These are phyloP conservation scores for Nitzschia inconspicua DNA, from an alignment of 108 stramenopile species.

Conservation along the genomic window DNA sequence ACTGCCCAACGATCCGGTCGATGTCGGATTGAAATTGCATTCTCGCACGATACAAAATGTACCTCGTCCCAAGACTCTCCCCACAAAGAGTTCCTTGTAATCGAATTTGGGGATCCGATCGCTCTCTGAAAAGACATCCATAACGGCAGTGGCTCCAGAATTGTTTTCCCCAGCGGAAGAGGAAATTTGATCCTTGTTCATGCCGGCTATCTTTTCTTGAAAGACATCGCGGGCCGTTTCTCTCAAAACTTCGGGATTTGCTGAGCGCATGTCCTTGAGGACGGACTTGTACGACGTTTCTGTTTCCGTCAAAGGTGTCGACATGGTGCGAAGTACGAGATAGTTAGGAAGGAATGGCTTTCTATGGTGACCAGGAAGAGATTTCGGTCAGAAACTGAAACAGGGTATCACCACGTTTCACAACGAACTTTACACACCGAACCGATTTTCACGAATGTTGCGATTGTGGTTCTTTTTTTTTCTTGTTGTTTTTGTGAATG, in stretches of 20 bases:
- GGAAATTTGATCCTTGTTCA: too few species aligned
- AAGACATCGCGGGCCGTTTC: constrained; percentile 22
- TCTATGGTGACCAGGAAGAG: too few species aligned
- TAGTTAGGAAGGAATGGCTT: too few species aligned
- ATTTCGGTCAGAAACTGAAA: too few species aligned
- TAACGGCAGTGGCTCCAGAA: too few species aligned
- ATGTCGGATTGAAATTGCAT: neutral
- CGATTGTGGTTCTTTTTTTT: too few species aligned
- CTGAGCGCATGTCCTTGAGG: constrained; percentile 25
- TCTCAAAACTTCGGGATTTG: constrained; percentile 9
- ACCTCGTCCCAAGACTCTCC: constrained; percentile 74
- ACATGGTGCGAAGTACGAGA: neutral
- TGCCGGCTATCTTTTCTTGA: constrained; percentile 8
- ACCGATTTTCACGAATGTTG: too few species aligned
- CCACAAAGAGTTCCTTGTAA: constrained; percentile 45
- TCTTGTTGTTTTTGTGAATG: too few species aligned
- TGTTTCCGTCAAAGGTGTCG: neutral
- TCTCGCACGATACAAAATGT: constrained; percentile 78
- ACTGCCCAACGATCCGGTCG: neutral
- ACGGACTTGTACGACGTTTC: neutral
- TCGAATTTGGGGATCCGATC: constrained; percentile 13
- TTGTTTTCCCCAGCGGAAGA: too few species aligned
- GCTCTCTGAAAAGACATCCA: too few species aligned
- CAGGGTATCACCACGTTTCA: too few species aligned
- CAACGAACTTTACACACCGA: too few species aligned